phyloP scores from a whole-genome alignment of 2,329 filamentous ascomycete species.

The Aspergillus glaucus region DNA sequence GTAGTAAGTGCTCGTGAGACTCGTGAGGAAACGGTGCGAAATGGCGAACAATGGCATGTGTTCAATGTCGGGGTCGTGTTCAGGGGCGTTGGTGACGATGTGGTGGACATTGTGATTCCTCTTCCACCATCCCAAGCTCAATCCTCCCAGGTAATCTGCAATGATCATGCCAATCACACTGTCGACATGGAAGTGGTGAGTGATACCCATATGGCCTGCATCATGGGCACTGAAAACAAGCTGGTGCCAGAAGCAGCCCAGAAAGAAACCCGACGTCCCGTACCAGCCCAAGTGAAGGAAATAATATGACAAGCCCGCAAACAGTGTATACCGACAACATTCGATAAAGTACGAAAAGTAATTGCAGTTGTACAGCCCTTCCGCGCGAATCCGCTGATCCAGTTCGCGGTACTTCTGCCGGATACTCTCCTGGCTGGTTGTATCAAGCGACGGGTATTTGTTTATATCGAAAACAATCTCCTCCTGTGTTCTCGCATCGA shows the following conservation, averaged over 20 bases:
- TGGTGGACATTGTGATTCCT: slow-evolving; percentile 93
- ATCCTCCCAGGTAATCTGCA: slow-evolving; percentile 79
- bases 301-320: slow-evolving; percentile 57
- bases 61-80: slow-evolving; percentile 93
- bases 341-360: slow-evolving; percentile 76
- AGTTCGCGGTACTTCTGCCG: slow-evolving; percentile 75
- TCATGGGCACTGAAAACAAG: slow-evolving; percentile 91
- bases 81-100: slow-evolving; percentile 88
- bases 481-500: slow-evolving; percentile 67
- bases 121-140: slow-evolving; percentile 97
- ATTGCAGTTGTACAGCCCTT: slow-evolving; percentile 77
- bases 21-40: slow-evolving; percentile 70
- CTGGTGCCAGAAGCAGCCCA: slow-evolving; percentile 90
- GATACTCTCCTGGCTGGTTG: slow-evolving; percentile 66
- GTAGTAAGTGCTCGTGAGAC: slow-evolving; percentile 74
- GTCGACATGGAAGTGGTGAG: slow-evolving; percentile 78
- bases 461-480: slow-evolving; percentile 69
- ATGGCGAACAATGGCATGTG: slow-evolving; percentile 86
- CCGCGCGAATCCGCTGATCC: slow-evolving; percentile 62
- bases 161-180: slow-evolving; percentile 82
- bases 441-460: slow-evolving; percentile 74
- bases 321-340: slow-evolving; percentile 60
- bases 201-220: slow-evolving; percentile 95
- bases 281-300: slow-evolving; percentile 63
- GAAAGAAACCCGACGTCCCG: slow-evolving; percentile 60